Percentiles rank a stretch among this genome's conserved stretches.
Evolutionary conservation across 768 basidiomycete genomes (phyloP).

Genomic region (Mycena kentingensis): DNA sequence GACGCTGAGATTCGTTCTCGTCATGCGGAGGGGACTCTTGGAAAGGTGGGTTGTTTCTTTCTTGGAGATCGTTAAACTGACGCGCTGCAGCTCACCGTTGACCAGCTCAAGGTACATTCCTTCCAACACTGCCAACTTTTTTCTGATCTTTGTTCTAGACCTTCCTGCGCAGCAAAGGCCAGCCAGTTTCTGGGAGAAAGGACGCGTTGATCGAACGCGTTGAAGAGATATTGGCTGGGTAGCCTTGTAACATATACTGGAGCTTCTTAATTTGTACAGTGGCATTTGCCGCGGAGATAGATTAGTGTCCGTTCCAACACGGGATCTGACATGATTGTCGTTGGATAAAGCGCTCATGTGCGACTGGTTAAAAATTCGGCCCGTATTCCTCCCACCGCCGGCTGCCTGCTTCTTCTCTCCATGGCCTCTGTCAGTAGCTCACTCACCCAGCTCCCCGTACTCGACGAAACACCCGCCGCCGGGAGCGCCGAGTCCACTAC

Average conservation of each 20-base stretch:
- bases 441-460: conserved; percentile 15
- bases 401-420: conserved; percentile 1
- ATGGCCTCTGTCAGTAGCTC: conserved; percentile 24
- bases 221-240: conserved; percentile 57
- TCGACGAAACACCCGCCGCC: not conserved
- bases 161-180: conserved; percentile 69
- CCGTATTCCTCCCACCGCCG: too few relatives aligned
- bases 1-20: conserved; percentile 74
- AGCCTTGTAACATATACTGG: conserved; percentile 21
- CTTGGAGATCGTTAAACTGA: not conserved
- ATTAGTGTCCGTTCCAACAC: not conserved
- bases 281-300: not conserved
- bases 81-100: conserved; percentile 62
- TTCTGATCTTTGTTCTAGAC: conserved; percentile 5
- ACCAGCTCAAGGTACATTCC: conserved; percentile 69
- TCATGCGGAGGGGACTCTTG: conserved; percentile 58
- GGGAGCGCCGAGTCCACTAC: not conserved
- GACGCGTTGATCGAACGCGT: conserved; percentile 70
- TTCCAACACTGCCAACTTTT: conserved; percentile 5
- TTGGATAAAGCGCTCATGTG: not conserved
- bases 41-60: conserved; percentile 54
- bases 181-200: conserved; percentile 68
- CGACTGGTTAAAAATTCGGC: not conserved
- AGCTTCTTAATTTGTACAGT: not conserved
- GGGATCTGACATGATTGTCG: not conserved